Base-by-base conservation (phyloP, 2,329 filamentous ascomycete species). In the Talaromyces atroroseus region DNA sequence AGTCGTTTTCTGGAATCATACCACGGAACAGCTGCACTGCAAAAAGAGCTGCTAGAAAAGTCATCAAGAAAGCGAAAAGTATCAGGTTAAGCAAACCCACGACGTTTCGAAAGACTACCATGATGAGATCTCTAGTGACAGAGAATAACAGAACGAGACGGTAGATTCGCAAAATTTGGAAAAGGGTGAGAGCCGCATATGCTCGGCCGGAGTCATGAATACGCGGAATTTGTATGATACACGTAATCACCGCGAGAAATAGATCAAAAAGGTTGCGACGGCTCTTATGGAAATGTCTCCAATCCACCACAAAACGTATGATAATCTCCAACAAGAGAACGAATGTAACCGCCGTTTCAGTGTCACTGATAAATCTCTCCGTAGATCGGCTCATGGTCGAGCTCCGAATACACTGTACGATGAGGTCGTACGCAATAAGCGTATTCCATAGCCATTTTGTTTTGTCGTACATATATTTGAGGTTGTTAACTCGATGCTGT, bases 31-130 rank as follows among this genome's bases (percentile, higher is more conserved):
- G 83, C 70, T 99, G 92, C 1, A 88, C 85, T 6, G 94, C 94
- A 65, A 99, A 91, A 57, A 99, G 95, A 2, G 94, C 88, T 63
- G 92, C 89, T 47, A 99, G 80, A 66, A 96, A 97, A 0, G 92
- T 96, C 67, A 96, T 89, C 52, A 99, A 79, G 68, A 97, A 96
- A 66, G 99, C 91, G 69, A 99, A 99, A 18, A 97, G 78, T 75
- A 99, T 95, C 59, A 99, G 77, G 68, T 99, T 99, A 40, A 89
- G 82, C 60, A 99, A 87, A 88, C 95, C 95, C 46, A 86, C 84
- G 4, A 91, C 87, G 68, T 97, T 97, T 59, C 94, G 88, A 59
- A 99, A 81, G 2, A 99, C 94, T 34, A 95, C 81, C 62, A 80
- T 78, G 67, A 99, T 94, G 53, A 99, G 82, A 61, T 91, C 87